These are phyloP conservation scores for Magnaporthiopsis incrustans DNA, from an alignment of 2,329 filamentous ascomycete genomes.

Conservation along the genomic window DNA sequence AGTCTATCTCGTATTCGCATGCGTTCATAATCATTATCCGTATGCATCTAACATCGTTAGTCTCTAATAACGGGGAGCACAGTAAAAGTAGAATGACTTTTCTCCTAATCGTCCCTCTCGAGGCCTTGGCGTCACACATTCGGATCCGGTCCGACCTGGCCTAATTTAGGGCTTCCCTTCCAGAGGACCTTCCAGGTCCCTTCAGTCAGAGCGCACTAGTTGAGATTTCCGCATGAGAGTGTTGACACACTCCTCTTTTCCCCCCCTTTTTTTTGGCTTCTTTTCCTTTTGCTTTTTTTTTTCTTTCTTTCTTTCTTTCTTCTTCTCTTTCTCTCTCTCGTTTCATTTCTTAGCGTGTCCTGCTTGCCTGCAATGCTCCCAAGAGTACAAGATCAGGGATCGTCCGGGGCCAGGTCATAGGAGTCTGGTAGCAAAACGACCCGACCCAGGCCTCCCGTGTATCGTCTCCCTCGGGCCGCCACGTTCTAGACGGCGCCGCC, in stretches of 20 bases:
- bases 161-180: neutral
- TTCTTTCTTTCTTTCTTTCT: neutral
- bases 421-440: neutral
- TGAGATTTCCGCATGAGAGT: neutral
- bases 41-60: neutral
- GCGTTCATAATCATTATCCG: neutral
- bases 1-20: neutral
- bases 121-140: neutral
- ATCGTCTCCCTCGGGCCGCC: neutral
- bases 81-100: neutral
- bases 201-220: neutral
- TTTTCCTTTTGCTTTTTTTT: neutral
- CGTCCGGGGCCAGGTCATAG: neutral
- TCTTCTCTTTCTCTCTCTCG: neutral
- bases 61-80: neutral
- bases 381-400: neutral
- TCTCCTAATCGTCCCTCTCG: neutral
- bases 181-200: neutral
- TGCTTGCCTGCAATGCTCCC: neutral
- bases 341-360: neutral
- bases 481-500: conserved; percentile 18
- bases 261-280: too few relatives aligned
- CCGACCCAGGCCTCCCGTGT: neutral
- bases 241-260: neutral
- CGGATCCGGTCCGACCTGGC: neutral